Evolutionary conservation across 208 protist genomes (phyloP).

Genomic region (Acanthamoeba divionensis): DNA sequence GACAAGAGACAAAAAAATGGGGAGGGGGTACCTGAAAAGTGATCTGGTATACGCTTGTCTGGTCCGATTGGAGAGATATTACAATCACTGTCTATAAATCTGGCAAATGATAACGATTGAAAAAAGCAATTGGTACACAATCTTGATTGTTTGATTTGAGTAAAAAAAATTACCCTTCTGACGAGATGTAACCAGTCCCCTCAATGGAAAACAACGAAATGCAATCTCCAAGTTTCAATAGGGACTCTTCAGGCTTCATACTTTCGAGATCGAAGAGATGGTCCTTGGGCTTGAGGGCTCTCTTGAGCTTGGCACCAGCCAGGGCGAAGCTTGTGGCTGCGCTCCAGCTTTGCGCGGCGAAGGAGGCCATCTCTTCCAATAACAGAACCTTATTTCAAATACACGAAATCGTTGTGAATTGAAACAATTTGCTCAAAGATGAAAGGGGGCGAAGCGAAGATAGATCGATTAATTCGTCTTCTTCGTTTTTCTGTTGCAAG

Average conservation of each 20-base stretch:
- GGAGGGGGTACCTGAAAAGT: neutral
- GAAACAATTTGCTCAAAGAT: too few species aligned
- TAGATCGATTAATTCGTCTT: too few species aligned
- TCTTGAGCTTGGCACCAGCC: neutral
- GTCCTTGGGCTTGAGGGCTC: neutral
- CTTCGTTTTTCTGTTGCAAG: too few species aligned
- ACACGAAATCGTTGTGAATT: too few species aligned
- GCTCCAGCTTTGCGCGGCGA: too few species aligned
- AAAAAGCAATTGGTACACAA: too few species aligned
- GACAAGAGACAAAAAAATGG: neutral
- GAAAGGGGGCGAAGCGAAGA: too few species aligned
- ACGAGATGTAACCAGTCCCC: slow-evolving; percentile 13
- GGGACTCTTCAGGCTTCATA: slow-evolving; percentile 2
- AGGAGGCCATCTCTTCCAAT: too few species aligned
- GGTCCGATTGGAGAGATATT: neutral
- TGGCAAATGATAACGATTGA: too few species aligned
- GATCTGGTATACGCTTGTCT: neutral
- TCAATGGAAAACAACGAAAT: slow-evolving; percentile 1
- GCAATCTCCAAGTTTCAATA: neutral
- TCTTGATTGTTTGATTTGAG: neutral
- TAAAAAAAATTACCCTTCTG: neutral
- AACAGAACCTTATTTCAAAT: too few species aligned
- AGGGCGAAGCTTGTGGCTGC: neutral
- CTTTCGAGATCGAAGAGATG: slow-evolving; percentile 1
- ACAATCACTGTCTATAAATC: slow-evolving; percentile 24